Conservation (phyloP, 371 early-diverging fungal genomes). For the Rhizopus stolonifer region DNA sequence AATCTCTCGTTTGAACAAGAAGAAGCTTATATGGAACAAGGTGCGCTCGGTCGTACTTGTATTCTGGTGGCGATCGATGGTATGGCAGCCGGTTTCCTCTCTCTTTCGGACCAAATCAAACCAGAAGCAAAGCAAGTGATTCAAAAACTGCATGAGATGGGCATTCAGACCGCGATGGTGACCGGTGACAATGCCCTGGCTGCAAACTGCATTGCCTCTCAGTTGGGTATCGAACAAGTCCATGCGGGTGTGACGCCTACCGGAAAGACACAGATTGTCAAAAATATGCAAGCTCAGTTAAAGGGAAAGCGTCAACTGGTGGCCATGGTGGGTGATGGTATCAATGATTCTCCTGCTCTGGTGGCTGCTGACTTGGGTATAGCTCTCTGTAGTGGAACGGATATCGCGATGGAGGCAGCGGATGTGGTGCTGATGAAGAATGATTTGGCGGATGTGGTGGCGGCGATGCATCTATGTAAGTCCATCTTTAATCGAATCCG, state of each 20-base stretch:
- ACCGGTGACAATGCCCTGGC: constrained; percentile 90
- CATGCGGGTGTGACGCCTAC: constrained; percentile 88
- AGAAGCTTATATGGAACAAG: constrained; percentile 37
- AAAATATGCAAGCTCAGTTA: constrained; percentile 54
- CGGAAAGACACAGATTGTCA: constrained; percentile 81
- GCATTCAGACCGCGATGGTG: constrained; percentile 81
- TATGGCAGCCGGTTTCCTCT: constrained; percentile 66
- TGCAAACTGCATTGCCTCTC: constrained; percentile 66
- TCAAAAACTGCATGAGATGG: constrained; percentile 67
- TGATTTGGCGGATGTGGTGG: constrained; percentile 80
- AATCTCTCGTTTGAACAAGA: constrained; percentile 15
- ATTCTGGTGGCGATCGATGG: constrained; percentile 70
- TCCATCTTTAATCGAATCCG: constrained; percentile 82
- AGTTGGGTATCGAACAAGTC: constrained; percentile 73
- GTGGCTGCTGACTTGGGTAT: constrained; percentile 92
- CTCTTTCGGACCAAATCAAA: constrained; percentile 80
- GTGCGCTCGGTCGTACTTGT: constrained; percentile 71
- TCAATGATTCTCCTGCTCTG: constrained; percentile 96
- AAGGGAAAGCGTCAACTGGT: neutral
- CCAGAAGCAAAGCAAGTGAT: constrained; percentile 75
- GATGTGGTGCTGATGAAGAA: constrained; percentile 69
- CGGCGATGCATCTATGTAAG: constrained; percentile 78
- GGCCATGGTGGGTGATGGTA: constrained; percentile 75
- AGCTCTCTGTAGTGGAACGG: constrained; percentile 27
- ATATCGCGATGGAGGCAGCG: constrained; percentile 16